phyloP scores from a whole-genome alignment of 371 early-diverging fungal genomes.

The Globomyces sp. region DNA sequence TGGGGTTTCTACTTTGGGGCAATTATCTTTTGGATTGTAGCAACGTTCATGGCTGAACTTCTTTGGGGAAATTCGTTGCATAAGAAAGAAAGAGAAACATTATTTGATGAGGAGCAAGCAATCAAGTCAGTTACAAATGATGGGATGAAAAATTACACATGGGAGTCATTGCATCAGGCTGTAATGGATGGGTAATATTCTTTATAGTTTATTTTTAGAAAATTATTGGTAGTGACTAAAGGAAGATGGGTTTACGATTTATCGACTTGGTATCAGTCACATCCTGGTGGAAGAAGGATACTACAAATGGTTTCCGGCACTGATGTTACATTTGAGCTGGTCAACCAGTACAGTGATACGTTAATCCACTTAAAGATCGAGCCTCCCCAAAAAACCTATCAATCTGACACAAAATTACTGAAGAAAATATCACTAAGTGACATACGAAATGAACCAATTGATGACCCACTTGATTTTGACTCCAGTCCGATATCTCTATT shows the following conservation, averaged over 20 bases:
- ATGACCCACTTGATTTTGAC: no score
- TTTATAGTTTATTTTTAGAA: not conserved
- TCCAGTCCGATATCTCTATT: not conserved
- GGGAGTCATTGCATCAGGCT: conserved; percentile 3
- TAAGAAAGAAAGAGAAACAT: not conserved
- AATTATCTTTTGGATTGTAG: not conserved
- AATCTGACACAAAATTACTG: not conserved
- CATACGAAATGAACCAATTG: not conserved
- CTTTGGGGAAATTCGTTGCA: not conserved
- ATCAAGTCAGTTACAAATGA: not conserved
- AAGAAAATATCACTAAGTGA: not conserved
- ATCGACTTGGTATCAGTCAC: conserved; percentile 28
- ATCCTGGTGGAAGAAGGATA: conserved; percentile 40
- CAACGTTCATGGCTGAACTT: not conserved
- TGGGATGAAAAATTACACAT: not conserved
- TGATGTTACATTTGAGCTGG: conserved; percentile 34
- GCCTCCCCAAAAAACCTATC: not conserved
- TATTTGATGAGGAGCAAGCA: not conserved
- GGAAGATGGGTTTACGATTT: conserved; percentile 28
- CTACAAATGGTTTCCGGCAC: conserved; percentile 33
- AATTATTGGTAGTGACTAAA: conserved; percentile 18
- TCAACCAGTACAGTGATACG: conserved; percentile 1
- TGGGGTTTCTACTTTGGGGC: not conserved
- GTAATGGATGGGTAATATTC: conserved; percentile 1
- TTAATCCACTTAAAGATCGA: not conserved